Base-by-base conservation (phyloP, 2,329 filamentous ascomycete genomes). In the Incumbomyces lentus region DNA sequence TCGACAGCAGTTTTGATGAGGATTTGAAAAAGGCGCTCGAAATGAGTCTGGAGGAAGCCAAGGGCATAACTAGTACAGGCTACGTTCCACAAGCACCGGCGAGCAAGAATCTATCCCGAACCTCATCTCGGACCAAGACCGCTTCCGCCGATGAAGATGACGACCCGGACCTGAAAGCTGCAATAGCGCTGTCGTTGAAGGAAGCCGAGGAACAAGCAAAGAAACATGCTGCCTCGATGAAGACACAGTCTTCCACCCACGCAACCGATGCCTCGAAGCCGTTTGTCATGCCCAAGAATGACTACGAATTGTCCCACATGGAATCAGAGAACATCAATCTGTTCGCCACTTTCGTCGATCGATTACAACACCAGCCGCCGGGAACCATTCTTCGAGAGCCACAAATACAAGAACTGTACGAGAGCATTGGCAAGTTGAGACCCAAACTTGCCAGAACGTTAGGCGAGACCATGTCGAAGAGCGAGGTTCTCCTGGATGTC, bases 191-290 rank as follows among this genome's bases (percentile, higher is more conserved):
- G 14, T 96, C 92, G 4, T 64, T 98, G 49, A 84, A 86, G 18
- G 92, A 98, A 60, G 95, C 96, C 87, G 92, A 98, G 65, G 86
- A 95, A 64, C 90, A 98, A 63, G 96, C 98, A 72, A 84, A 90
- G 67, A 82, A 81, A 56, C 88, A 96, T 62, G 80, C 88, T 1
- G 85, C 84, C 4, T 81, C 80, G 1, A 74, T 96, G 57, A 93
- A 92, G 62, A 37, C 33, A 10, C 80, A 86, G 59, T 86, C 92
- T 51, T 45, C 55, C 10, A 44, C 53, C 16, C 49, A 77, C 32
- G 68, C 73, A 1, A 68, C 71, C 19, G 65, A 70, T 13, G 63
- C 75, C n/a, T 70, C 72, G 51, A 60, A 37, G 54, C 62, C 5
- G 45, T 79, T 76, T 53, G 63, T 72, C 3, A 67, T 84, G 36